Percentiles rank a stretch among this genome's conserved stretches.
These are phyloP conservation scores for Fusarium sp. DNA, from an alignment of 2,329 filamentous ascomycete genomes.

Conservation along the genomic window DNA sequence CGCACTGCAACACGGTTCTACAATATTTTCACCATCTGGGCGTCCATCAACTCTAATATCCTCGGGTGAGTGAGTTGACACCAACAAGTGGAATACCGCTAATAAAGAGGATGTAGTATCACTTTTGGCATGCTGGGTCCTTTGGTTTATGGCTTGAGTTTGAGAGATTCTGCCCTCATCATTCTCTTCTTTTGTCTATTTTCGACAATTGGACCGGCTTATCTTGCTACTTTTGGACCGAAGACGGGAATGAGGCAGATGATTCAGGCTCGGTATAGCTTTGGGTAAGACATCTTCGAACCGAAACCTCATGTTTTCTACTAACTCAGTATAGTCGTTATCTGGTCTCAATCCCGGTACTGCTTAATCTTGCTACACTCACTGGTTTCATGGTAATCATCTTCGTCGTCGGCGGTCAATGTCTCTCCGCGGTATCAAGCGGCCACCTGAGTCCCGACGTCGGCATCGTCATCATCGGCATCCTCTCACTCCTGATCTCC, in stretches of 20 bases:
- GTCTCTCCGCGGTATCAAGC: conserved; percentile 65
- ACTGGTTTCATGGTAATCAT: conserved; percentile 74
- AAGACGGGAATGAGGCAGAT: conserved; percentile 75
- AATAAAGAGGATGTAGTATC: conserved; percentile 57
- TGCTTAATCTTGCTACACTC: conserved; percentile 73
- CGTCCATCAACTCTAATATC: conserved; percentile 63
- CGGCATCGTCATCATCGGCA: conserved; percentile 71
- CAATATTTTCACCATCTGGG: conserved; percentile 64
- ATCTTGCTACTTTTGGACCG: conserved; percentile 69
- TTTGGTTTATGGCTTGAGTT: conserved; percentile 64
- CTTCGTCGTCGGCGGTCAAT: conserved; percentile 71
- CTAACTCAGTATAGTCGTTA: conserved; percentile 58
- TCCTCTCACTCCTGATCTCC: conserved; percentile 70
- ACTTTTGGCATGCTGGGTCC: conserved; percentile 75
- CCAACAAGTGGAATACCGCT: background rate
- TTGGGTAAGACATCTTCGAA: conserved; percentile 60
- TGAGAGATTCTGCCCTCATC: conserved; percentile 69
- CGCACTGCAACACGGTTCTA: conserved; percentile 57
- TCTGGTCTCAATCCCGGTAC: conserved; percentile 69
- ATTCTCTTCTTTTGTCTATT: conserved; percentile 74
- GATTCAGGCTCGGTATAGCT: conserved; percentile 73
- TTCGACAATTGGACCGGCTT: conserved; percentile 66
- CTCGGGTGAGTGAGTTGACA: conserved; percentile 53
- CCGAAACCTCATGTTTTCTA: background rate
- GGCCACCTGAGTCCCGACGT: conserved; percentile 64